Evolutionary conservation across 805 yeast species (phyloP).

Genomic region (Sugiyamaella smithiae): DNA sequence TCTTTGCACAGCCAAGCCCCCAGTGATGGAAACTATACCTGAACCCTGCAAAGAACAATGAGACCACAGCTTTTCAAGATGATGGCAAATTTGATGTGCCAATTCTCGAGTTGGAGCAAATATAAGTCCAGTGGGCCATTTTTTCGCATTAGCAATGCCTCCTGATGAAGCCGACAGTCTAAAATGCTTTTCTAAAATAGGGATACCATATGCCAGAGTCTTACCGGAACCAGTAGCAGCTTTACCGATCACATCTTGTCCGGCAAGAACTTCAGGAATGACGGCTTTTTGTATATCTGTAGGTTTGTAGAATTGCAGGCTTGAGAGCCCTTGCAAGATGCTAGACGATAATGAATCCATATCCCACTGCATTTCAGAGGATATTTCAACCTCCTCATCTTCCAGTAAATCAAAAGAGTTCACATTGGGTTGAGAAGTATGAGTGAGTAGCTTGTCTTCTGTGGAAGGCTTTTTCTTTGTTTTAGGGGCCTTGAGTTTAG

Average conservation of each 20-base stretch:
- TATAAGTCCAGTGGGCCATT: constrained; percentile 67
- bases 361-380: constrained; percentile 36
- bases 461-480: not conserved
- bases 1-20: constrained; percentile 92
- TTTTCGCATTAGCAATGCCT: constrained; percentile 14
- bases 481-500: constrained; percentile 9
- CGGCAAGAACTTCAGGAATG: constrained; percentile 70
- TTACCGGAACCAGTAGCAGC: constrained; percentile 99
- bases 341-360: constrained; percentile 48
- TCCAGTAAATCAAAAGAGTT: constrained; percentile 24
- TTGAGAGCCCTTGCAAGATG: constrained; percentile 57
- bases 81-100: constrained; percentile 89
- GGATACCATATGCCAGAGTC: constrained; percentile 92
- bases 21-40: constrained; percentile 77
- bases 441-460: not conserved
- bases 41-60: constrained; percentile 51
- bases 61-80: constrained; percentile 51
- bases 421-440: constrained; percentile 8
- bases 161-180: constrained; percentile 12
- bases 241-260: constrained; percentile 86
- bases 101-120: constrained; percentile 96
- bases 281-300: constrained; percentile 79
- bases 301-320: constrained; percentile 61
- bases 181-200: constrained; percentile 70
- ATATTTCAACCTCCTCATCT: constrained; percentile 21